Conservation (phyloP, 257 asterid genomes). For the Lithospermum erythrorhizon region DNA sequence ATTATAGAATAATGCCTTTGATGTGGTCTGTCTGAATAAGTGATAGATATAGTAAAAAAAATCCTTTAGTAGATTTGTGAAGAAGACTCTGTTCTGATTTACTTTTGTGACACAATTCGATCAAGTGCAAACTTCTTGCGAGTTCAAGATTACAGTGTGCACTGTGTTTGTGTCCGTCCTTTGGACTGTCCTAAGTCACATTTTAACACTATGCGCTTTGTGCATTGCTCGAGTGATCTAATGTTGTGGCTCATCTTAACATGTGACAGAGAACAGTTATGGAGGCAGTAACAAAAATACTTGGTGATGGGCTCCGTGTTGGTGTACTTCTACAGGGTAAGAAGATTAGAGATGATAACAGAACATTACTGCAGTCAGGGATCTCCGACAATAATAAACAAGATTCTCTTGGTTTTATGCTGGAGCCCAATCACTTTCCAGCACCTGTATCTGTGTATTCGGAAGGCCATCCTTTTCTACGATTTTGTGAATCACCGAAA, state of each 20-base stretch:
- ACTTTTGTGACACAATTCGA: no score
- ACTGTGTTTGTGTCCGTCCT: no score
- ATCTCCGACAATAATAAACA: constrained; percentile 55
- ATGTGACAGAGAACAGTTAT: constrained; percentile 55
- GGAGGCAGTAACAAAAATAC: constrained; percentile 85
- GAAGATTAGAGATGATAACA: constrained; percentile 77
- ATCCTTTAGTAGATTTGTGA: no score
- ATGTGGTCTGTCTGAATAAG: no score
- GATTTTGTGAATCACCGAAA: constrained; percentile 41
- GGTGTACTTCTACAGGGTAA: constrained; percentile 91
- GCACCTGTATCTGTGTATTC: constrained; percentile 29
- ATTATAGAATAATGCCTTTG: no score
- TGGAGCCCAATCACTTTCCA: constrained; percentile 57
- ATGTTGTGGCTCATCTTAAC: not conserved
- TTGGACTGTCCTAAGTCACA: no score
- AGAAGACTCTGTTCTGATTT: no score
- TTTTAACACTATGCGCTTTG: not conserved
- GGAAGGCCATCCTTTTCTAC: constrained; percentile 33
- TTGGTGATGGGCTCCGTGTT: constrained; percentile 69
- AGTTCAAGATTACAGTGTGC: no score
- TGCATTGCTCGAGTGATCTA: constrained; percentile 2
- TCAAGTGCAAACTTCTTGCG: no score
- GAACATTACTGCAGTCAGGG: constrained; percentile 80
- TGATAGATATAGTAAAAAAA: no score
- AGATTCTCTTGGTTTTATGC: constrained; percentile 67